A percentile compares a stretch with the other conserved stretches of the same genome.
Conservation (phyloP, 2,329 filamentous ascomycete genomes). For the Claviceps sp. region DNA sequence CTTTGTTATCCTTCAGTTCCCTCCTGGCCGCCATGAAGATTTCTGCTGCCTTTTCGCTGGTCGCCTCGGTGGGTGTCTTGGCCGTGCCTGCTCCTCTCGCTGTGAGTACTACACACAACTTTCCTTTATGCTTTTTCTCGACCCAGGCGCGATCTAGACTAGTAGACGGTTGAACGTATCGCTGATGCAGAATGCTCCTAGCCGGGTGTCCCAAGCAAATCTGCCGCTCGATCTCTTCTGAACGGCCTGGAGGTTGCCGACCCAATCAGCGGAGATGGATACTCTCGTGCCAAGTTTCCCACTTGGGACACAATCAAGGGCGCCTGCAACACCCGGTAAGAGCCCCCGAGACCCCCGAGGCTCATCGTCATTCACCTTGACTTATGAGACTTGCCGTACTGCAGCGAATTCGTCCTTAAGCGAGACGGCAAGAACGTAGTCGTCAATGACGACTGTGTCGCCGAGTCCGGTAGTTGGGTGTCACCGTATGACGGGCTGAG, state of each 20-base stretch:
- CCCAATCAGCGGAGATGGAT: conserved; percentile 39
- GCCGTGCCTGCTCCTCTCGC: conserved; percentile 15
- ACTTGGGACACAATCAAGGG: conserved; percentile 56
- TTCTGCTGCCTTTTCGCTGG: conserved; percentile 14
- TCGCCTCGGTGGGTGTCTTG: conserved; percentile 14
- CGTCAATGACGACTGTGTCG: conserved; percentile 43
- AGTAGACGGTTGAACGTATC: not conserved
- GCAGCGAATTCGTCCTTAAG: conserved; percentile 53
- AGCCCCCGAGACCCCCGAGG: not conserved
- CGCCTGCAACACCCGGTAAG: conserved; percentile 52
- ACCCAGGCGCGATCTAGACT: not conserved
- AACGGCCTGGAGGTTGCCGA: conserved; percentile 42
- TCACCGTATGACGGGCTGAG: conserved; percentile 61
- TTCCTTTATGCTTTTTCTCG: not conserved
- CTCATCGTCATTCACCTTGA: not conserved
- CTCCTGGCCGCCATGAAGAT: conserved; percentile 16
- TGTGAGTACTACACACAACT: conserved; percentile 7
- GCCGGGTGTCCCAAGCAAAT: conserved; percentile 48
- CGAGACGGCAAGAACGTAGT: conserved; percentile 57
- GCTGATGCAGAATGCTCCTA: conserved; percentile 10
- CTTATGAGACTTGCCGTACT: not conserved
- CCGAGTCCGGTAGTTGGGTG: conserved; percentile 54
- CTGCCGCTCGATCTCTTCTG: conserved; percentile 45
- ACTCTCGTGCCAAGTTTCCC: conserved; percentile 55
- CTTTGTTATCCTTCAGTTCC: no score